Conservation (phyloP, 371 early-diverging fungal genomes). For the Actinomucor elegans region DNA sequence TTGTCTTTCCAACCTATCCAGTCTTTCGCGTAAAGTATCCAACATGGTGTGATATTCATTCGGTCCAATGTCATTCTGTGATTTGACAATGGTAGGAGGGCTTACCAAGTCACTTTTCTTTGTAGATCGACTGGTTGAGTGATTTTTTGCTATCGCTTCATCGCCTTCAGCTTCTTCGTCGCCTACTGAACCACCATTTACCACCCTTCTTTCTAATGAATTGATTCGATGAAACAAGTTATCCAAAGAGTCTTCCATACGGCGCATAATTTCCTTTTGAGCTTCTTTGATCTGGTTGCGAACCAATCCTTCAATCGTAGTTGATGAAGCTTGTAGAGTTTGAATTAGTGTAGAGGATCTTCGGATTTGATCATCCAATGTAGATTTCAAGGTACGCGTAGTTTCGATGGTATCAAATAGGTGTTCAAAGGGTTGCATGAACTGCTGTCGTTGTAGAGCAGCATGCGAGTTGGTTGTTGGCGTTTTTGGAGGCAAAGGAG, state of each 20-base stretch:
- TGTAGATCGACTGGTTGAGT: neutral
- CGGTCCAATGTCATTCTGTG: conserved; percentile 32
- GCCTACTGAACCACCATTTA: neutral
- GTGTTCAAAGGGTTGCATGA: conserved; percentile 59
- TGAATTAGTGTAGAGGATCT: conserved; percentile 74
- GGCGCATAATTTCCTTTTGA: conserved; percentile 56
- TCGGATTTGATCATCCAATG: conserved; percentile 77
- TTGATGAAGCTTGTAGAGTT: conserved; percentile 70
- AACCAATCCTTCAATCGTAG: conserved; percentile 77
- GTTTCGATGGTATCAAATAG: conserved; percentile 63
- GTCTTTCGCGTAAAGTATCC: conserved; percentile 20
- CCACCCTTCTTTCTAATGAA: conserved; percentile 4
- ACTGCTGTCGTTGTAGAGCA: conserved; percentile 37
- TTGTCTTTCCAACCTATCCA: conserved; percentile 29
- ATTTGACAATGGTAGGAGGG: conserved; percentile 29
- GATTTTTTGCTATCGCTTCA: neutral
- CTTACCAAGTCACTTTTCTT: neutral
- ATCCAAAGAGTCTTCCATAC: conserved; percentile 28
- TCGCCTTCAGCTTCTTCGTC: neutral
- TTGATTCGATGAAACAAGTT: conserved; percentile 1
- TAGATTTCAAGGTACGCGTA: conserved; percentile 54
- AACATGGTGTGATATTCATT: conserved; percentile 27
- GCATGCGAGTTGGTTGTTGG: conserved; percentile 22
- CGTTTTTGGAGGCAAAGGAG: conserved; percentile 13
- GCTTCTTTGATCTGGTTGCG: conserved; percentile 74